Evolutionary conservation across 176 grass and related monocot species (phyloP).

Genomic region (Tuctoria greenei): DNA sequence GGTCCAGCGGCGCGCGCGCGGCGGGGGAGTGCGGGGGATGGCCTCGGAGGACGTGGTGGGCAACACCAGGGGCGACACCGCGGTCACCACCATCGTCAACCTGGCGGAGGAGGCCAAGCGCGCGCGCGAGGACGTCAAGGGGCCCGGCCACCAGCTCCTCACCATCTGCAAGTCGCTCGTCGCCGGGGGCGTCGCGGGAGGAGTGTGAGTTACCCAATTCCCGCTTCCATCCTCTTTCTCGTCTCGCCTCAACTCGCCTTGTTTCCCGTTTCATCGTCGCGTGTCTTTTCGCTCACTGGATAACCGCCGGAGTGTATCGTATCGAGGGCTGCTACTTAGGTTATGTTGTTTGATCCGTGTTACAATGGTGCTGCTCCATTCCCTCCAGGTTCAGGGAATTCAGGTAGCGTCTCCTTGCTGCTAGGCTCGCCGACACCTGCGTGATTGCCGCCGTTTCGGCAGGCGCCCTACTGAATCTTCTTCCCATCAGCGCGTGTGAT

Average conservation of each 20-base stretch:
- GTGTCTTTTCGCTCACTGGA: background rate
- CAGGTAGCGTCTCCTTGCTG: background rate
- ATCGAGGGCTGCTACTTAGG: background rate
- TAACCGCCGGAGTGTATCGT: background rate
- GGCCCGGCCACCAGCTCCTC: constrained; percentile 67
- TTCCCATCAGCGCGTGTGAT: constrained; percentile 4
- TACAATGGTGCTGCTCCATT: background rate
- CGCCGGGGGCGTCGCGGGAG: constrained; percentile 88
- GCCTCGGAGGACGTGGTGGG: constrained; percentile 98
- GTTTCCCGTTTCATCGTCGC: background rate
- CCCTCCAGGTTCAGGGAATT: background rate
- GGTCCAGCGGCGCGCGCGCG: background rate
- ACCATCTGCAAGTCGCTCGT: constrained; percentile 87
- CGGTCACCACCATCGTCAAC: constrained; percentile 91
- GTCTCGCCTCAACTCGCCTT: too few species aligned
- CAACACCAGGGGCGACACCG: constrained; percentile 90
- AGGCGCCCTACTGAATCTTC: background rate
- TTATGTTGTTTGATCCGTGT: background rate
- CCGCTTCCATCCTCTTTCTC: background rate
- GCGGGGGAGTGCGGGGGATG: constrained; percentile 36
- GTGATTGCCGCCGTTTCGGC: background rate
- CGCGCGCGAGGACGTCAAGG: constrained; percentile 90
- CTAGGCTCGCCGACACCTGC: background rate
- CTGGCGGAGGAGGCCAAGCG: constrained; percentile 98
- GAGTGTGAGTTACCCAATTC: constrained; percentile 57